Evolutionary conservation across 768 basidiomycete genomes (phyloP), one percentile per base, ranked within the genome.

Genomic region (Chalciporus pseudorubinellus): DNA sequence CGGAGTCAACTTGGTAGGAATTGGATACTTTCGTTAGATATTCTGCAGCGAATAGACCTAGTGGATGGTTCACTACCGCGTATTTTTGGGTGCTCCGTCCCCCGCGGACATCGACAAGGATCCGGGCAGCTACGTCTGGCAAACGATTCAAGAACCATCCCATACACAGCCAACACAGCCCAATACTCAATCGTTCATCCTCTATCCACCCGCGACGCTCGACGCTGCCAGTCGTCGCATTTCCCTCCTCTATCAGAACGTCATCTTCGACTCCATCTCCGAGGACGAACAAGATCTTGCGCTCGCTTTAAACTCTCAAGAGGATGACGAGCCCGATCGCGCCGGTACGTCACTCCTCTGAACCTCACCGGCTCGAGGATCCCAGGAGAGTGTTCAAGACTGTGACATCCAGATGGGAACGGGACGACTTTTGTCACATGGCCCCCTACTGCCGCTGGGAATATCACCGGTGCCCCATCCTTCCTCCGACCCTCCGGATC

Each of bases 181-280:
- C 16, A 38, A 18, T n/a, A n/a, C 38, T 1, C 57, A 40, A 39
- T 14, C 43, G 10, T 18, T 18, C 11, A 41, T 39, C 21, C 46
- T 28, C 0, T 70, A 82, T n/a, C 80, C 78, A 5, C 71, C 75
- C 11, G 77, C 77, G 18, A 84, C 82, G 0, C 63, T 88, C 38
- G 83, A 85, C 56, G 84, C 78, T 4, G 87, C 85, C 8, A 86
- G 79, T 61, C 74, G 74, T n/a, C 74, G 84, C 34, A 83, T 92
- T 39, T 90, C 89, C 1, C 50, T 79, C 45, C 66, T 89, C 20
- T 91, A 91, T 59, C 73, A 83, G 60, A 87, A 87, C 48, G 74
- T 83, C 24, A 85, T 88, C n/a, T 89, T 89, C 55, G 71, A 77
- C 39, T 77, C 81, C 14, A 53, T 40, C n/a, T 53, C 62, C 14